Base-by-base conservation (phyloP, 1,284 basidiomycete genomes). In the Mycena sp. region DNA sequence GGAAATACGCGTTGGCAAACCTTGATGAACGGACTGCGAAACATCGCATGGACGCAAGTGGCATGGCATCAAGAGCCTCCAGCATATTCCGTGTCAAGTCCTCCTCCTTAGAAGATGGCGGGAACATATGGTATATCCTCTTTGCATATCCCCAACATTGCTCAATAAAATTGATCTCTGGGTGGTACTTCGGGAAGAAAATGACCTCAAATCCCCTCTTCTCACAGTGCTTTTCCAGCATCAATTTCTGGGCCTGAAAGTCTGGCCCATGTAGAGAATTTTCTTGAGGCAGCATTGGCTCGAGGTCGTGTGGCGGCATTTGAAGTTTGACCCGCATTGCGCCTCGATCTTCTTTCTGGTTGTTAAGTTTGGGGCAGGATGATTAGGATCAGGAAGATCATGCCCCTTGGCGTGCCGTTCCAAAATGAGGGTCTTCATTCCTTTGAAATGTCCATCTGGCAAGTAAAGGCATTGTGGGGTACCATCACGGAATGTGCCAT, bases 141-240 rank as follows among this genome's bases (percentile, higher is more conserved):
- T 58, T 56, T 12, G 53, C 53, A 32, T 56, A 56, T 45, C 53
- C 52, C 53, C 53, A 56, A 45, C 53, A 56, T 29, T 56, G 53
- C 53, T 44, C n/a, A 41, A 53, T 26, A 35, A 35, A 35, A 35
- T 35, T 35, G 32, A 35, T 7, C 32, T 35, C 32, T 35, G 32
- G 32, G 44, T 58, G 55, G 21, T 29, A 58, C 30, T 58, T 58
- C 16, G 46, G 45, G 23, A 59, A 52, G 35, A 59, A 51, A 28
- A 59, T 51, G 25, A 59, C 48, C 14, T 40, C 32, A 28, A 52
- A 59, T 26, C 57, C 57, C 14, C 57, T 48, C 19, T 26, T 16
- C n/a, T 32, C 45, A 25, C 56, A 58, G 30, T 58, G 56, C 26
- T 58, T 45, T 28, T 58, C 56, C 4, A 58, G 43, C n/a, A 16